A percentile compares a stretch with the other conserved stretches of the same genome.
Conservation (phyloP, 257 asterid genomes). For the Nicotiana undulata region DNA sequence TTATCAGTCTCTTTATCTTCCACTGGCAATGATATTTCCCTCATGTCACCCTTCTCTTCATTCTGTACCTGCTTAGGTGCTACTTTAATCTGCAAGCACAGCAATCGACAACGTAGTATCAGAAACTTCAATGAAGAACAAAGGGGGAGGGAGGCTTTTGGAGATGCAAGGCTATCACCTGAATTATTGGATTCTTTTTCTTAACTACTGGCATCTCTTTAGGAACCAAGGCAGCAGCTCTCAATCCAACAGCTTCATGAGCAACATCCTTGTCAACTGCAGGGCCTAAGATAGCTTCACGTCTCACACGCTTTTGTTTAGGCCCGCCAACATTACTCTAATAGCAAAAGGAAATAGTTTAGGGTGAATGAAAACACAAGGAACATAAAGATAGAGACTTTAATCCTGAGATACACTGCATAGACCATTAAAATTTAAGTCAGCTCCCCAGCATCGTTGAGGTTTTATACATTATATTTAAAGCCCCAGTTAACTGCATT, state of each 20-base stretch:
- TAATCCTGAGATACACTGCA: background rate
- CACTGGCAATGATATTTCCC: slow-evolving; percentile 26
- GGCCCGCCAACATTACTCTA: slow-evolving; percentile 25
- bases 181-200: slow-evolving; percentile 65
- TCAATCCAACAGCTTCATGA: slow-evolving; percentile 91
- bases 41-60: slow-evolving; percentile 30
- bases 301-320: slow-evolving; percentile 56
- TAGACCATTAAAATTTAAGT: background rate
- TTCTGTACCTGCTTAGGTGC: slow-evolving; percentile 61
- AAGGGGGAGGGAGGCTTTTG: background rate
- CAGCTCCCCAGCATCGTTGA: background rate
- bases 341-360: background rate
- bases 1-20: slow-evolving; percentile 27
- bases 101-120: background rate
- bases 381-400: background rate
- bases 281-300: slow-evolving; percentile 74
- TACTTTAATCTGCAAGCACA: slow-evolving; percentile 61
- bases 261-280: slow-evolving; percentile 73
- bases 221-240: slow-evolving; percentile 63
- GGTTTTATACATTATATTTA: background rate
- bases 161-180: slow-evolving; percentile 39
- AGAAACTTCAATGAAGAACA: background rate
- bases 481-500: background rate
- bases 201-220: slow-evolving; percentile 72
- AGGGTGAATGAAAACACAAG: background rate